A percentile compares a stretch with the other conserved stretches of the same genome.
These are phyloP conservation scores for Lecanicillium sp. DNA, from an alignment of 2,329 filamentous ascomycete species.

Conservation along the genomic window DNA sequence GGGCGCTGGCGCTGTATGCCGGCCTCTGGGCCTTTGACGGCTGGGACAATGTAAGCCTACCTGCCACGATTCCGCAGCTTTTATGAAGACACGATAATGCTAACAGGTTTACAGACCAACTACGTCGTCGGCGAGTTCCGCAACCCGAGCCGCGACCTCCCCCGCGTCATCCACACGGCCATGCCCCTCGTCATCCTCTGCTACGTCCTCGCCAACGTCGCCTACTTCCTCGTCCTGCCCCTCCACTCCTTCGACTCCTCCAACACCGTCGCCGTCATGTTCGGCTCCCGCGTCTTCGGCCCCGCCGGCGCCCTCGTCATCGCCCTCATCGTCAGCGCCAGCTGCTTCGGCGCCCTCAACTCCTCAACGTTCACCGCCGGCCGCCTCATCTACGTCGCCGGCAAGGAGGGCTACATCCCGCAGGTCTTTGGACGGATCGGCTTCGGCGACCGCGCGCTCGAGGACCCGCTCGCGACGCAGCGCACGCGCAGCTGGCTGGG, in stretches of 20 bases:
- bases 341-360: conserved; percentile 91
- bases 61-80: no score
- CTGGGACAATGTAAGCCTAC: conserved; percentile 88
- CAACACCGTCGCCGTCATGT: conserved; percentile 94
- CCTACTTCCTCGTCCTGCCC: conserved; percentile 92
- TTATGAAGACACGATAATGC: conserved; percentile 14
- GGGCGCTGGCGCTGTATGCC: conserved; percentile 91
- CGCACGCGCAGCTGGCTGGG: conserved; percentile 51
- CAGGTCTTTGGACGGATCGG: conserved; percentile 78
- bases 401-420: conserved; percentile 91
- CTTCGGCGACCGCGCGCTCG: conserved; percentile 41
- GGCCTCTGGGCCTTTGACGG: conserved; percentile 98
- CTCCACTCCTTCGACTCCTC: conserved; percentile 71
- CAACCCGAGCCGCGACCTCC: conserved; percentile 82
- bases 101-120: conserved; percentile 62
- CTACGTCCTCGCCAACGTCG: conserved; percentile 85
- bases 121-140: conserved; percentile 97
- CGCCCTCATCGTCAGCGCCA: conserved; percentile 82
- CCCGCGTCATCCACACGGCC: conserved; percentile 90
- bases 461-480: conserved; percentile 35
- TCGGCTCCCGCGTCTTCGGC: conserved; percentile 86
- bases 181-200: conserved; percentile 89
- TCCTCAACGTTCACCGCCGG: conserved; percentile 90
- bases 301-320: conserved; percentile 74
- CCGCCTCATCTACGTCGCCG: conserved; percentile 86